Evolutionary conservation across 306 rosid genomes (phyloP).

Genomic region (Glycine soja): DNA sequence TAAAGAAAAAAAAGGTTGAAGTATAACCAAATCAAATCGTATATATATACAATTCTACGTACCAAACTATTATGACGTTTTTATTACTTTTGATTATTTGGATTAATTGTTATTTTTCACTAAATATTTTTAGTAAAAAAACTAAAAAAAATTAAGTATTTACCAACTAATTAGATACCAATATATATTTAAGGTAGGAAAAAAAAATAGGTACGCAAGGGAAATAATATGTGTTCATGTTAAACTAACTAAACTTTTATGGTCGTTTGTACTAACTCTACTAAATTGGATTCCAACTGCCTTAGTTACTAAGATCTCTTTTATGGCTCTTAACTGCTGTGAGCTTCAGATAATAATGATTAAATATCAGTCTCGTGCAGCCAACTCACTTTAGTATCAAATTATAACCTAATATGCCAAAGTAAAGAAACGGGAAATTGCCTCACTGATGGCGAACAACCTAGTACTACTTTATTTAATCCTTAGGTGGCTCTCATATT

Average conservation of each 20-base stretch:
- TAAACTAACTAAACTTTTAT: not conserved
- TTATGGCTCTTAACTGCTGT: not conserved
- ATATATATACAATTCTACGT: too few species aligned
- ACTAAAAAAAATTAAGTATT: too few species aligned
- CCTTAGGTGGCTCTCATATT: slow-evolving; percentile 40
- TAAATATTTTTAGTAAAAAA: too few species aligned
- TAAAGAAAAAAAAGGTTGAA: too few species aligned
- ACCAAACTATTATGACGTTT: too few species aligned
- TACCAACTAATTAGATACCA: too few species aligned
- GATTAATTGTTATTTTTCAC: too few species aligned
- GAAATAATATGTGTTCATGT: too few species aligned
- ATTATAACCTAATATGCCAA: slow-evolving; percentile 6
- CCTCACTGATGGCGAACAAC: slow-evolving; percentile 71
- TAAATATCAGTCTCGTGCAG: slow-evolving; percentile 29
- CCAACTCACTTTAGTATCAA: slow-evolving; percentile 34
- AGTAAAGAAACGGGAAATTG: slow-evolving; percentile 47
- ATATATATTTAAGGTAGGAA: too few species aligned
- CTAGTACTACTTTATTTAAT: slow-evolving; percentile 69
- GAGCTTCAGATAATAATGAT: slow-evolving; percentile 16
- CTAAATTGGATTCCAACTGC: slow-evolving; percentile 8
- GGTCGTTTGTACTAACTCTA: not conserved
- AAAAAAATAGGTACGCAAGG: too few species aligned
- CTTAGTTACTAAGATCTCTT: not conserved
- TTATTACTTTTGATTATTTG: too few species aligned
- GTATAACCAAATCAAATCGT: too few species aligned